Evolutionary conservation across 441 rosid genomes (phyloP).

Genomic region (Erodium moschatum): DNA sequence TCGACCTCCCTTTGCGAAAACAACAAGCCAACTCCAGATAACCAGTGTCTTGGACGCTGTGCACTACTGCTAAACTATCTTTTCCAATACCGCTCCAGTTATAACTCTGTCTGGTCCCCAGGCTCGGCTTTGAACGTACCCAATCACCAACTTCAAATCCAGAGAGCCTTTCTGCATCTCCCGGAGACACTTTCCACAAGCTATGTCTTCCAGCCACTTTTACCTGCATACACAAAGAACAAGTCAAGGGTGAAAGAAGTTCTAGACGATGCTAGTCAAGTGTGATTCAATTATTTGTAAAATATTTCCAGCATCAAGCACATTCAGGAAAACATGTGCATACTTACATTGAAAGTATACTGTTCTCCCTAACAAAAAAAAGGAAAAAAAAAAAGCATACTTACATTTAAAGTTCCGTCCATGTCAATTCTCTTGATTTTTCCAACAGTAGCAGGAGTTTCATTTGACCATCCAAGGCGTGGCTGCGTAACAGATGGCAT

Average conservation of each 20-base stretch:
- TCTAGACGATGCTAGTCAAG: not conserved
- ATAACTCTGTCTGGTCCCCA: slow-evolving; percentile 54
- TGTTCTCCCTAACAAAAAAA: not conserved
- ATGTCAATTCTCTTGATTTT: slow-evolving; percentile 78
- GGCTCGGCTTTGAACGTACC: slow-evolving; percentile 90
- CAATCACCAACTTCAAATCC: slow-evolving; percentile 99
- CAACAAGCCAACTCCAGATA: slow-evolving; percentile 90
- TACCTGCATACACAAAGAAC: slow-evolving; percentile 40
- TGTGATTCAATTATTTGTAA: not conserved
- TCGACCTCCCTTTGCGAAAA: slow-evolving; percentile 81
- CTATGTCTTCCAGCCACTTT: slow-evolving; percentile 69
- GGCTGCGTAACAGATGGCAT: slow-evolving; percentile 79
- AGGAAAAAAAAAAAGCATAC: slow-evolving; percentile 18
- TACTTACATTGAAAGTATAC: slow-evolving; percentile 67
- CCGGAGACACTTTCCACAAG: slow-evolving; percentile 91
- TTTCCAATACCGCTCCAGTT: slow-evolving; percentile 88
- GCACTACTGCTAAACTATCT: slow-evolving; percentile 86
- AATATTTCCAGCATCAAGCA: not conserved
- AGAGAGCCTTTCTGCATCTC: slow-evolving; percentile 91
- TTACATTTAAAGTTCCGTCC: slow-evolving; percentile 95
- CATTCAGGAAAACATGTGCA: not conserved
- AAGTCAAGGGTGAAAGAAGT: not conserved
- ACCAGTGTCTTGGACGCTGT: slow-evolving; percentile 80
- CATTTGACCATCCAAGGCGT: slow-evolving; percentile 95
- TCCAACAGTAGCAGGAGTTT: slow-evolving; percentile 87